These are phyloP conservation scores for Aspergillus sparsus DNA, from an alignment of 495 filamentous ascomycete genomes.

Conservation along the genomic window DNA sequence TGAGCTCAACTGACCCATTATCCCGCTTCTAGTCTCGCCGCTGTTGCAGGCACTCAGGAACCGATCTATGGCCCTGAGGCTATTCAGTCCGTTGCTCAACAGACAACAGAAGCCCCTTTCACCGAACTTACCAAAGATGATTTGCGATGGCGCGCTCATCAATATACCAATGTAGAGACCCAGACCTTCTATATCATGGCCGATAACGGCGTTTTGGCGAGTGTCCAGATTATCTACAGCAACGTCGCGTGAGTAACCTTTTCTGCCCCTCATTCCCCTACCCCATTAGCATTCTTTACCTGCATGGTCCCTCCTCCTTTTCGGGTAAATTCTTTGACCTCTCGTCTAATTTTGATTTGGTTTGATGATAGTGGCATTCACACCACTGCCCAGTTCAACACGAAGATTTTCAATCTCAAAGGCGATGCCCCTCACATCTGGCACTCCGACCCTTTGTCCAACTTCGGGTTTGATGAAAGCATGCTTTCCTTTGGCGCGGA, in stretches of 20 bases:
- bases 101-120: conserved; percentile 77
- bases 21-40: conserved; percentile 65
- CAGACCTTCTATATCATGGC: conserved; percentile 90
- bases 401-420: conserved; percentile 81
- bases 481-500: conserved; percentile 82
- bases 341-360: conserved; percentile 9
- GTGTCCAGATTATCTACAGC: conserved; percentile 94
- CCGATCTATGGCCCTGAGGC: conserved; percentile 92
- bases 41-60: conserved; percentile 92
- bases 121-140: conserved; percentile 75
- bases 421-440: conserved; percentile 69
- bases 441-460: conserved; percentile 72
- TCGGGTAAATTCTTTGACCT: background rate
- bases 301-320: conserved; percentile 1
- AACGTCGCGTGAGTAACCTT: conserved; percentile 79
- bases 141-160: conserved; percentile 76
- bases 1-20: conserved; percentile 26
- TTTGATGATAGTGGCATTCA: conserved; percentile 68
- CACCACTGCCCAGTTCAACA: conserved; percentile 87
- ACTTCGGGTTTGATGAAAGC: conserved; percentile 81
- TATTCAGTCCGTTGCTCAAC: conserved; percentile 79
- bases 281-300: background rate
- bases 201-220: conserved; percentile 71
- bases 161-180: conserved; percentile 91
- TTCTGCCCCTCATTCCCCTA: background rate